Percentiles rank a stretch among this genome's conserved stretches.
Evolutionary conservation across 169 alveolate genomes (phyloP).

Genomic region (Ichthyophthirius multifiliis): DNA sequence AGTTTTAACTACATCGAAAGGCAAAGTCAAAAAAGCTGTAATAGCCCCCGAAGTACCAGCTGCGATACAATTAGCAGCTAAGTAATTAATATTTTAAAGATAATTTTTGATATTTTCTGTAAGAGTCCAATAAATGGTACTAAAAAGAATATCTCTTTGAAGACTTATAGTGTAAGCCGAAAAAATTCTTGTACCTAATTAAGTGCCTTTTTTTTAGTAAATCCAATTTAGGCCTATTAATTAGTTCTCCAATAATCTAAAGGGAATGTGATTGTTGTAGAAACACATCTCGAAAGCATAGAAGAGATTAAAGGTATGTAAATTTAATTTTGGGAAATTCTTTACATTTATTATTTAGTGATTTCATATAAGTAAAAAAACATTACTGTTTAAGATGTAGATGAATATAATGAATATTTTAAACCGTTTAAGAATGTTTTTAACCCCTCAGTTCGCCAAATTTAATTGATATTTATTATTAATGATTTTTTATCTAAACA

Average conservation of each 20-base stretch:
- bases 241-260: conserved; percentile 38
- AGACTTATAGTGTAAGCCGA: conserved; percentile 30
- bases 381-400: background rate
- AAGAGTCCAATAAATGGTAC: conserved; percentile 38
- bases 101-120: conserved; percentile 29
- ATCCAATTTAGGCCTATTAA: conserved; percentile 22
- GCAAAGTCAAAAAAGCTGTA: conserved; percentile 32
- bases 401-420: background rate
- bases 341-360: background rate
- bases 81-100: background rate
- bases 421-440: conserved; percentile 12
- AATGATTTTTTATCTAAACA: background rate
- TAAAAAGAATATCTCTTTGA: conserved; percentile 22
- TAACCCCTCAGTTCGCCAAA: conserved; percentile 2
- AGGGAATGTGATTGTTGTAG: conserved; percentile 46
- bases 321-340: background rate
- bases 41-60: conserved; percentile 17
- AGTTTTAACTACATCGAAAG: conserved; percentile 35
- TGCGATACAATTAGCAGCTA: conserved; percentile 1
- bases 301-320: conserved; percentile 19
- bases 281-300: conserved; percentile 11
- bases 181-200: conserved; percentile 20
- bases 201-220: background rate
- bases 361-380: conserved; percentile 1
- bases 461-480: background rate